Conservation (phyloP, 2,329 filamentous ascomycete species). For the Septoria linicola region DNA sequence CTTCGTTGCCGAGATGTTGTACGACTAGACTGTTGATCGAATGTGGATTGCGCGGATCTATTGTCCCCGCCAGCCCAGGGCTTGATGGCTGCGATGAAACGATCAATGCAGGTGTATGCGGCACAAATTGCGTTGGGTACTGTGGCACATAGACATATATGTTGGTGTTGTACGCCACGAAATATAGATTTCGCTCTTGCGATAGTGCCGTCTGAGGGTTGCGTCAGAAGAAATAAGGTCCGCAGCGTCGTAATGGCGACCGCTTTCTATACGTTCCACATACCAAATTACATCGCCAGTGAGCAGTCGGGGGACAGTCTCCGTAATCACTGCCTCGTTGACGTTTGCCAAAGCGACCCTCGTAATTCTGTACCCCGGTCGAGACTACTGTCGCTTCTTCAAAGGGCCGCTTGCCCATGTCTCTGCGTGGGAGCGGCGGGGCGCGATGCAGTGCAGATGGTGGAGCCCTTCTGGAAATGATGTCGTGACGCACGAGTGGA, state of each 20-base stretch:
- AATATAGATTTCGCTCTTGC: constrained; percentile 49
- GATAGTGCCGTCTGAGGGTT: constrained; percentile 45
- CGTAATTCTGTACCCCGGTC: constrained; percentile 28
- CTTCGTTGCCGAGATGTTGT: constrained; percentile 47
- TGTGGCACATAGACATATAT: constrained; percentile 47
- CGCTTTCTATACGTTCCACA: constrained; percentile 15
- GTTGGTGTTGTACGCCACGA: constrained; percentile 44
- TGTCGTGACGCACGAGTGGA: not conserved
- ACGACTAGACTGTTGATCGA: constrained; percentile 48
- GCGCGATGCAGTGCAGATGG: not conserved
- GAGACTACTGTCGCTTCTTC: constrained; percentile 28
- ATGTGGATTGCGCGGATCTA: constrained; percentile 43
- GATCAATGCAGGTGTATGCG: constrained; percentile 39
- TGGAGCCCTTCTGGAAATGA: constrained; percentile 3
- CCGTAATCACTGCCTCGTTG: constrained; percentile 26
- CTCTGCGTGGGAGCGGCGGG: constrained; percentile 1
- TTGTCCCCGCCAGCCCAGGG: constrained; percentile 33
- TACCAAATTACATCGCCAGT: constrained; percentile 46
- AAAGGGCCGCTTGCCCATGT: constrained; percentile 25
- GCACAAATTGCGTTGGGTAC: constrained; percentile 45
- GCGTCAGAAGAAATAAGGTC: constrained; percentile 3
- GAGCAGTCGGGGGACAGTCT: constrained; percentile 32
- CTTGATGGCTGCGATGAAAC: constrained; percentile 42
- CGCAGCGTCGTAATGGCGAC: not conserved
- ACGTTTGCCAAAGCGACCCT: constrained; percentile 32